Percentiles rank a stretch among this genome's conserved stretches.
phyloP scores from a whole-genome alignment of 2,329 filamentous ascomycete genomes.

The Pseudogymnoascus verrucosus region DNA sequence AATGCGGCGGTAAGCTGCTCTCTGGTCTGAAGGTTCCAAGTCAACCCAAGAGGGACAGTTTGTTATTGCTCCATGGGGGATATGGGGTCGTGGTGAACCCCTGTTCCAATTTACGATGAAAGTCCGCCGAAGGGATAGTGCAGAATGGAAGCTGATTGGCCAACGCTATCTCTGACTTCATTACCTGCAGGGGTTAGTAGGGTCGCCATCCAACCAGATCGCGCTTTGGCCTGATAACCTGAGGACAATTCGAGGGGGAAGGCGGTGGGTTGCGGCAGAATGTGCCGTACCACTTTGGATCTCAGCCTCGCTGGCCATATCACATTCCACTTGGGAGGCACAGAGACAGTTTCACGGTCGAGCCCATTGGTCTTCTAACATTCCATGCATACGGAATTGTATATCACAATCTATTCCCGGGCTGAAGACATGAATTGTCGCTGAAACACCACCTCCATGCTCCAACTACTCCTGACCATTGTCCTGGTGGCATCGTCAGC shows the following conservation, averaged over 20 bases:
- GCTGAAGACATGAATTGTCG: background rate
- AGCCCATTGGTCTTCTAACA: background rate
- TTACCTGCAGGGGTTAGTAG: background rate
- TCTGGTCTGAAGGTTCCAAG: background rate
- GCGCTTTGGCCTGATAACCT: background rate
- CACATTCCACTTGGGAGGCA: background rate
- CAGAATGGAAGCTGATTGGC: background rate
- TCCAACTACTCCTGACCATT: slow-evolving; percentile 23
- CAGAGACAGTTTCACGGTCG: background rate
- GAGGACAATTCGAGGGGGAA: background rate
- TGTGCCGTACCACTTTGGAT: background rate
- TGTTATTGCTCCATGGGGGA: background rate
- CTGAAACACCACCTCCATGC: slow-evolving; percentile 19
- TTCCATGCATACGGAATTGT: background rate
- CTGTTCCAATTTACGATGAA: background rate
- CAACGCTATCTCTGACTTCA: background rate
- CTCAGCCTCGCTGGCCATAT: background rate
- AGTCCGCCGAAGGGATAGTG: background rate
- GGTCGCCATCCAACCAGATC: background rate
- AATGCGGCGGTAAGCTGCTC: background rate
- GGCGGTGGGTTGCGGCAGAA: background rate
- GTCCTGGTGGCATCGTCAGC: slow-evolving; percentile 26
- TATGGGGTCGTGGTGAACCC: background rate
- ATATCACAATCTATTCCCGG: background rate
- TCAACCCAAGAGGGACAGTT: slow-evolving; percentile 3